A percentile compares a stretch with the other conserved stretches of the same genome.
These are phyloP conservation scores for Paraglomus brasilianum DNA, from an alignment of 192 early-diverging fungal species.

Conservation along the genomic window DNA sequence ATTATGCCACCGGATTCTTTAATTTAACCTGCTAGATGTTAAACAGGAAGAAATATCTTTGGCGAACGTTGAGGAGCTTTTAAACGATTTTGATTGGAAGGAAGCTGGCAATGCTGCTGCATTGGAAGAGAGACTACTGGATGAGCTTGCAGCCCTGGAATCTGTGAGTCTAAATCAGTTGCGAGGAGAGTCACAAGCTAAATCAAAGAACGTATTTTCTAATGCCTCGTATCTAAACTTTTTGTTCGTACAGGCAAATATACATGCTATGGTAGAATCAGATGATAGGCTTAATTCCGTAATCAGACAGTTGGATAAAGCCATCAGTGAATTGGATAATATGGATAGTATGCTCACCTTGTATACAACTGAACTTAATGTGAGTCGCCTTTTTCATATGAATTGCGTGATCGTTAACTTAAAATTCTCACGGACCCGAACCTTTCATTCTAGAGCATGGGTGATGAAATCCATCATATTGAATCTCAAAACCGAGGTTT, in stretches of 20 bases:
- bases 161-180: slow-evolving; percentile 46
- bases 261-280: slow-evolving; percentile 91
- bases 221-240: not conserved
- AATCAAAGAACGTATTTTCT: slow-evolving; percentile 1
- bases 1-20: not conserved
- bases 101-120: slow-evolving; percentile 84
- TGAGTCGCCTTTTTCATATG: slow-evolving; percentile 34
- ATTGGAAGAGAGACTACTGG: slow-evolving; percentile 77
- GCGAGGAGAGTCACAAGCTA: not conserved
- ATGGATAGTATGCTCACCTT: slow-evolving; percentile 87
- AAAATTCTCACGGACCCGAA: not conserved
- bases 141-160: slow-evolving; percentile 85
- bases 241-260: slow-evolving; percentile 65
- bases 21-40: not conserved
- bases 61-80: slow-evolving; percentile 73
- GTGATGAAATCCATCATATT: slow-evolving; percentile 92
- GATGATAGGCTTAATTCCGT: slow-evolving; percentile 82
- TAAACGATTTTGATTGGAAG: slow-evolving; percentile 88
- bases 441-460: slow-evolving; percentile 69
- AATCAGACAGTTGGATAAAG: slow-evolving; percentile 79
- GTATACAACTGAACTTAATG: slow-evolving; percentile 86
- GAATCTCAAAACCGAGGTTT: slow-evolving; percentile 89
- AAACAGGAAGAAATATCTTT: slow-evolving; percentile 62
- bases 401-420: not conserved
- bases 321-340: slow-evolving; percentile 73